Percentiles rank a stretch among this genome's conserved stretches.
Evolutionary conservation across 768 basidiomycete species (phyloP).

Genomic region (Symmetrospora coprosmae): DNA sequence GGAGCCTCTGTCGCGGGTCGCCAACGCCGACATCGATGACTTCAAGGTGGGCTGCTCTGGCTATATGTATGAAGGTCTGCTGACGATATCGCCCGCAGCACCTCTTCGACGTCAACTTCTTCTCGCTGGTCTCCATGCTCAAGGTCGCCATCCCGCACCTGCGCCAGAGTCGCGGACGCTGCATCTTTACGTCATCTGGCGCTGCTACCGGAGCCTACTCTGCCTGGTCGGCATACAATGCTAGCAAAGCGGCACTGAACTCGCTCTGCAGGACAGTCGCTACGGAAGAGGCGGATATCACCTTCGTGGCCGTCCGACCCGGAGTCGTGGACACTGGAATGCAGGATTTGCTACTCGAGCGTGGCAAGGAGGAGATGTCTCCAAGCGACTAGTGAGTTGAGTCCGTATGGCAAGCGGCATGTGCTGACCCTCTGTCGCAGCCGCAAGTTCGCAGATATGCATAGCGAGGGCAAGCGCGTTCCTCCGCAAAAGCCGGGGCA

Average conservation of each 20-base stretch:
- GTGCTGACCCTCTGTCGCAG: not conserved
- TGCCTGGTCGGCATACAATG: constrained; percentile 19
- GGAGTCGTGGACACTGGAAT: constrained; percentile 21
- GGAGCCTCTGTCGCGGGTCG: constrained; percentile 9
- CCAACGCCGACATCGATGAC: constrained; percentile 4
- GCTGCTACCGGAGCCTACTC: constrained; percentile 14
- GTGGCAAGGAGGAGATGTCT: constrained; percentile 17
- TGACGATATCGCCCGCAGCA: constrained; percentile 15
- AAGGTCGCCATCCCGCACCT: constrained; percentile 22
- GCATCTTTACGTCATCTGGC: constrained; percentile 23
- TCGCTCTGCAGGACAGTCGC: constrained; percentile 18
- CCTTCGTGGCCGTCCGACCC: constrained; percentile 16
- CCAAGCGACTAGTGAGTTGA: not conserved
- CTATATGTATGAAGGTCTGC: too few relatives aligned
- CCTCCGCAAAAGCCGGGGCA: constrained; percentile 2
- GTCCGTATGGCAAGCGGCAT: not conserved
- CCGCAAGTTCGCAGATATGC: constrained; percentile 13
- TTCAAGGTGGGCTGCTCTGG: constrained; percentile 16
- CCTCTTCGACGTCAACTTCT: constrained; percentile 25
- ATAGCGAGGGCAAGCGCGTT: not conserved
- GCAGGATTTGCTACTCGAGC: constrained; percentile 11
- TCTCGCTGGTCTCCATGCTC: constrained; percentile 23
- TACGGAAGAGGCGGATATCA: constrained; percentile 22
- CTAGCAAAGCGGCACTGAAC: constrained; percentile 21
- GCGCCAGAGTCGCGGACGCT: constrained; percentile 2